phyloP scores from a whole-genome alignment of 495 filamentous ascomycete species.

The Annulohypoxylon stygium region DNA sequence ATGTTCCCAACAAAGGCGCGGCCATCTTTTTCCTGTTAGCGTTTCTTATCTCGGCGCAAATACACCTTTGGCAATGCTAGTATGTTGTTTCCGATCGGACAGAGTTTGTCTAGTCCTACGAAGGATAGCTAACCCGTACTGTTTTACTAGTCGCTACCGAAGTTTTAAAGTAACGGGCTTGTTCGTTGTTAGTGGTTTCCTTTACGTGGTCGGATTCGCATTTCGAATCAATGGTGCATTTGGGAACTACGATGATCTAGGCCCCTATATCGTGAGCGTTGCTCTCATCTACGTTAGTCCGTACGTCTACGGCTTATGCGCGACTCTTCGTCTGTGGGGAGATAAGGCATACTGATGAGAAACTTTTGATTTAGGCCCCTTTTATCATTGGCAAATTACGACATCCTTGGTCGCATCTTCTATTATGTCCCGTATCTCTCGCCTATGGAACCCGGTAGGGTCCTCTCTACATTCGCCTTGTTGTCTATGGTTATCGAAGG shows the following conservation, averaged over 20 bases:
- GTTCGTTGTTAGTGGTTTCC: slow-evolving; percentile 5
- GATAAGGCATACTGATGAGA: neutral
- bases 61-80: slow-evolving; percentile 16
- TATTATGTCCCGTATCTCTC: slow-evolving; percentile 15
- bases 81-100: neutral
- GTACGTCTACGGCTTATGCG: neutral
- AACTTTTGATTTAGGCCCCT: neutral
- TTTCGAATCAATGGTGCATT: slow-evolving; percentile 15
- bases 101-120: neutral
- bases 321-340: neutral
- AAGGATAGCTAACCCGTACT: neutral
- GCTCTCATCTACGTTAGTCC: slow-evolving; percentile 20
- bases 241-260: slow-evolving; percentile 16
- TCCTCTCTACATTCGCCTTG: slow-evolving; percentile 5
- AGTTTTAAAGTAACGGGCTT: slow-evolving; percentile 3
- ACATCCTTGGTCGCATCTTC: slow-evolving; percentile 17
- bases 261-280: slow-evolving; percentile 10
- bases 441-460: slow-evolving; percentile 5
- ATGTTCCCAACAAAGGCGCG: slow-evolving; percentile 15
- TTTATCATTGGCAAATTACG: slow-evolving; percentile 17
- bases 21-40: slow-evolving; percentile 3
- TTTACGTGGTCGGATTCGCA: slow-evolving; percentile 11
- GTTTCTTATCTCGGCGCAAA: neutral
- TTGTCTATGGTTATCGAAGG: slow-evolving; percentile 11
- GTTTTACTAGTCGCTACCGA: neutral